Conservation (phyloP, 495 filamentous ascomycete species). For the Xylaria bambusicola region DNA sequence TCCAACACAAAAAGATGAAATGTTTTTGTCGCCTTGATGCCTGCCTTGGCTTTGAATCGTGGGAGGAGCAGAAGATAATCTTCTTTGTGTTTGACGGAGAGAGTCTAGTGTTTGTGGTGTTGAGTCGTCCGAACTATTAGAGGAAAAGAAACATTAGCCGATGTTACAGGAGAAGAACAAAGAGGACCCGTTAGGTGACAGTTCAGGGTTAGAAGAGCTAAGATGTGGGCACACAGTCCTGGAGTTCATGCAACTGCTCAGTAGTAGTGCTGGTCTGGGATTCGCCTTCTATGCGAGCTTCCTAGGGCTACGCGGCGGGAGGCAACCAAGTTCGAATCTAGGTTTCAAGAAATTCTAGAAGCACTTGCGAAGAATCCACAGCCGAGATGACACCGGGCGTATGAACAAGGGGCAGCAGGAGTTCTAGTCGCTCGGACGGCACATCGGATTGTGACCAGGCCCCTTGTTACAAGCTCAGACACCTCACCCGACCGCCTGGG, state of each 20-base stretch:
- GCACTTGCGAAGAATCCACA: constrained; percentile 2
- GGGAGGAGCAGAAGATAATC: neutral
- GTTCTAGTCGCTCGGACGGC: constrained; percentile 4
- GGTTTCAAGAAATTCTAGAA: constrained; percentile 21
- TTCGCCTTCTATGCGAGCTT: neutral
- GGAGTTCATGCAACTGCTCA: constrained; percentile 8
- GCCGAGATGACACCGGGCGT: neutral
- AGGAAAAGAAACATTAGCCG: constrained; percentile 17
- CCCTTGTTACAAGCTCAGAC: constrained; percentile 14
- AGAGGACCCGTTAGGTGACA: neutral
- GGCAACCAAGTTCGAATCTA: constrained; percentile 7
- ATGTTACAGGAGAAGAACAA: constrained; percentile 15
- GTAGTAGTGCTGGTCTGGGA: neutral
- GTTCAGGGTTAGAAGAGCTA: neutral
- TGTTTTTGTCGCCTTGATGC: constrained; percentile 7
- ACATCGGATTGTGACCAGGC: constrained; percentile 3
- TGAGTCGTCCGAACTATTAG: constrained; percentile 12
- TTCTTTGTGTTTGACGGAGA: constrained; percentile 12
- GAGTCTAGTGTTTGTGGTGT: constrained; percentile 13
- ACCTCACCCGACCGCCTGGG: constrained; percentile 5
- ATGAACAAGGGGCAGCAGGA: neutral
- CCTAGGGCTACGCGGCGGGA: neutral
- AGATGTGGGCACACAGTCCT: neutral
- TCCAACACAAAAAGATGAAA: neutral
- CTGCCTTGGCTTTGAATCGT: constrained; percentile 3